These are phyloP conservation scores for Domatiomyces globalis DNA, from an alignment of 2,329 filamentous ascomycete species.

Conservation along the genomic window DNA sequence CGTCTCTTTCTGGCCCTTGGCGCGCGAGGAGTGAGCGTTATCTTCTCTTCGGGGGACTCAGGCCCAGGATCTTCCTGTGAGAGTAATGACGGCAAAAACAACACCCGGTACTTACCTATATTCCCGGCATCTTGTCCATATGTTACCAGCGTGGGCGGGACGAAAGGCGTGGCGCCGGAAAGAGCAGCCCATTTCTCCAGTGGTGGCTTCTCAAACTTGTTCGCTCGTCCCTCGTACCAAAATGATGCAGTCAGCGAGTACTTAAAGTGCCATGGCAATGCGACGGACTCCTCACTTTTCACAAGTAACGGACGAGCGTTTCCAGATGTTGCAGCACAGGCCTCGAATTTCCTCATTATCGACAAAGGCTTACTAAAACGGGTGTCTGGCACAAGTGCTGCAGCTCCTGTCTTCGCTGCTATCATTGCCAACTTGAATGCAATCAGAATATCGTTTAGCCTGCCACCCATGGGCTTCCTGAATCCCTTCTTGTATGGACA, in stretches of 20 bases:
- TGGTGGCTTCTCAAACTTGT: constrained; percentile 34
- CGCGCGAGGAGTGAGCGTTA: constrained; percentile 51
- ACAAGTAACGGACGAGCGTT: constrained; percentile 43
- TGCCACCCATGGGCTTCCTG: constrained; percentile 42
- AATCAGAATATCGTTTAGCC: constrained; percentile 41
- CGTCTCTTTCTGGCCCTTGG: constrained; percentile 50
- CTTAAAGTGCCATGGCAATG: constrained; percentile 27
- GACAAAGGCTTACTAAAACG: constrained; percentile 22
- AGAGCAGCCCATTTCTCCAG: constrained; percentile 40
- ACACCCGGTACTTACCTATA: constrained; percentile 37
- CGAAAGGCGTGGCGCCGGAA: constrained; percentile 39
- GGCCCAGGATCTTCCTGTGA: constrained; percentile 44
- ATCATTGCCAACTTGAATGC: constrained; percentile 54
- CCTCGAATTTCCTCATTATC: constrained; percentile 27
- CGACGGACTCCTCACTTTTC: constrained; percentile 32
- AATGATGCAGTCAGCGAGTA: constrained; percentile 31
- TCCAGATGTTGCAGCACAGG: constrained; percentile 49
- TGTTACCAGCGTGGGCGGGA: constrained; percentile 49
- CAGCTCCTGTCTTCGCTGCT: constrained; percentile 48
- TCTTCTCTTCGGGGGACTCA: constrained; percentile 50
- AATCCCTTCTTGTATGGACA: constrained; percentile 47
- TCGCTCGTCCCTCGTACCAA: constrained; percentile 38
- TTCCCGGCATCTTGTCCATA: constrained; percentile 49
- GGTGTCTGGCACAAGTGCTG: constrained; percentile 15
- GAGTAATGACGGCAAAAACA: constrained; percentile 41